Evolutionary conservation across 768 basidiomycete genomes (phyloP).

Genomic region (Cantharellus anzutake): DNA sequence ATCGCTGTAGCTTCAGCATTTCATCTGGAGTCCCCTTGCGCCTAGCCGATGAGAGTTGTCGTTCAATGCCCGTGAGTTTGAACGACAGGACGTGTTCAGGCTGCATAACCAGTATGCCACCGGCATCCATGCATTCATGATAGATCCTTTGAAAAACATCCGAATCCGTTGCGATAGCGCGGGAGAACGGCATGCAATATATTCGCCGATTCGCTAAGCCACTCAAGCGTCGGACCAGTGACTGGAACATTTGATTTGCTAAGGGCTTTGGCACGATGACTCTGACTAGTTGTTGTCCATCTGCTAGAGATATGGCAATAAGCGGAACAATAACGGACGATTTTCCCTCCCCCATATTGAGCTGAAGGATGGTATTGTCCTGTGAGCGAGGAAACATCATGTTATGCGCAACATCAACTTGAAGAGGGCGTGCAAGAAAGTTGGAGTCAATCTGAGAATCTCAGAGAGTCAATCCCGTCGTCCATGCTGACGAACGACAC

Average conservation of each 20-base stretch:
- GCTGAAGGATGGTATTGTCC: conserved; percentile 25
- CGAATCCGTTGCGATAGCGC: conserved; percentile 14
- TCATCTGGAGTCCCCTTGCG: conserved; percentile 4
- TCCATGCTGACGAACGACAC: not conserved
- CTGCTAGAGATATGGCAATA: conserved; percentile 21
- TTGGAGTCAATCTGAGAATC: conserved; percentile 26
- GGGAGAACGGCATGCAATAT: conserved; percentile 32
- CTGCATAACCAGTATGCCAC: conserved; percentile 30
- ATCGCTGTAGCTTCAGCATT: not conserved
- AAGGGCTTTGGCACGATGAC: conserved; percentile 32
- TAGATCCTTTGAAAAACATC: conserved; percentile 17
- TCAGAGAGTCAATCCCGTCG: not conserved
- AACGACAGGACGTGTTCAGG: conserved; percentile 37
- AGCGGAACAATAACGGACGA: conserved; percentile 33
- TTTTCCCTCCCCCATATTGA: conserved; percentile 44
- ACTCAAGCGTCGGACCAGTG: conserved; percentile 24
- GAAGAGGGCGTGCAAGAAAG: conserved; percentile 25
- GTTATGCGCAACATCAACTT: conserved; percentile 23
- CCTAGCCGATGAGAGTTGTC: conserved; percentile 11
- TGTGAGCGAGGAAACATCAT: conserved; percentile 26
- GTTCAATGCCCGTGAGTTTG: conserved; percentile 27
- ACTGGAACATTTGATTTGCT: conserved; percentile 28
- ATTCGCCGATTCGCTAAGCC: conserved; percentile 29
- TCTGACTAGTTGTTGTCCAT: conserved; percentile 26
- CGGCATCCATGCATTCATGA: conserved; percentile 20